phyloP scores from a whole-genome alignment of 495 filamentous ascomycete genomes.

The Aspergillus leporis region DNA sequence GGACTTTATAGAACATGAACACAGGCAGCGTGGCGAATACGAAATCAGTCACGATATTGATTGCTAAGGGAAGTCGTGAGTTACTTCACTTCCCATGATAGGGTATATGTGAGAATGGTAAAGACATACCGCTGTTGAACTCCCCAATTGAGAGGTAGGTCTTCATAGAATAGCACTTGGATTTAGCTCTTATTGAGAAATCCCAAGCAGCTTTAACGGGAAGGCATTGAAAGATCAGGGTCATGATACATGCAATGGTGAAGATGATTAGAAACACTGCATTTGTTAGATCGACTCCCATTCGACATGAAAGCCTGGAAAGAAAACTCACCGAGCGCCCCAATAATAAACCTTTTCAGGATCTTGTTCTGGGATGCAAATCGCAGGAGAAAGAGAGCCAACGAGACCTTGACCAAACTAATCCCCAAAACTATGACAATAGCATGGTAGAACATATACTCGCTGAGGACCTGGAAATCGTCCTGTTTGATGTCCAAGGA shows the following conservation, averaged over 20 bases:
- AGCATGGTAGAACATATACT: conserved; percentile 20
- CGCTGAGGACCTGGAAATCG: conserved; percentile 3
- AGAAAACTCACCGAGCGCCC: conserved; percentile 4
- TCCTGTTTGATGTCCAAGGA: conserved; percentile 7
- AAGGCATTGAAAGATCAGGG: conserved; percentile 22
- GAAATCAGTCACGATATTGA: conserved; percentile 12
- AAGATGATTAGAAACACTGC: conserved; percentile 19
- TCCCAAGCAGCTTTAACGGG: conserved; percentile 23
- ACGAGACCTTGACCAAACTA: conserved; percentile 13
- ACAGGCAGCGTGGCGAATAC: conserved; percentile 12
- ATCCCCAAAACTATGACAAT: conserved; percentile 23
- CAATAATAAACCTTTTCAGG: conserved; percentile 11
- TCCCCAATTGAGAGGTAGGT: conserved; percentile 19
- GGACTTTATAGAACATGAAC: conserved; percentile 8
- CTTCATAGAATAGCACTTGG: conserved; percentile 16
- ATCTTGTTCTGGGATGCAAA: conserved; percentile 5
- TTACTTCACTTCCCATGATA: background rate
- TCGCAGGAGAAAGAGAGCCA: conserved; percentile 14
- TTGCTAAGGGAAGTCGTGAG: background rate
- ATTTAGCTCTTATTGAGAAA: background rate
- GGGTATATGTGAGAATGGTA: background rate
- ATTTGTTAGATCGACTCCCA: background rate
- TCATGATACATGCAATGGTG: conserved; percentile 20
- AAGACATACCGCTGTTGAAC: conserved; percentile 21
- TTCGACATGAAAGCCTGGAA: background rate